These are phyloP conservation scores for Stylosanthes scabra DNA, from an alignment of 331 rosid species.

Conservation along the genomic window DNA sequence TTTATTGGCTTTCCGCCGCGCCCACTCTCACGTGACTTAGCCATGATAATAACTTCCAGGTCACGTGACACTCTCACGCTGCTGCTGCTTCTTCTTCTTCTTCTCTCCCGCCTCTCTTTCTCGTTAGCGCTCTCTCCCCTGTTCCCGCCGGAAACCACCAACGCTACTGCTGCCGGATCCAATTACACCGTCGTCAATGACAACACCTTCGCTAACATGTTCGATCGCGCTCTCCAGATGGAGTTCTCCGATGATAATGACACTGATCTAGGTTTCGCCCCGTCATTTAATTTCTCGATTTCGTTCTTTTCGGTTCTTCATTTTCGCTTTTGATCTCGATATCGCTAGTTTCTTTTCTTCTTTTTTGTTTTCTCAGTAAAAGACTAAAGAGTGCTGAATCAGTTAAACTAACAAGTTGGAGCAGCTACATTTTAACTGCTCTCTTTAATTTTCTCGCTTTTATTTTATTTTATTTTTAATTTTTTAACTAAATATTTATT, in stretches of 20 bases:
- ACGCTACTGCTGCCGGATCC: conserved; percentile 63
- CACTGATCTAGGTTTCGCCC: conserved; percentile 66
- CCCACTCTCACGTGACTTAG: not conserved
- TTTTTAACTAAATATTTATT: too few relatives aligned
- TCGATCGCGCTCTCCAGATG: conserved; percentile 90
- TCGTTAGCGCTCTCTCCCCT: conserved; percentile 53
- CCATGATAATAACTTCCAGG: not conserved
- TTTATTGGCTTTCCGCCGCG: not conserved
- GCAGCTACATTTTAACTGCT: not conserved
- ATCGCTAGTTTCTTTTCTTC: not conserved
- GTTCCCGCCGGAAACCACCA: conserved; percentile 44
- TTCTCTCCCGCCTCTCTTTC: conserved; percentile 40
- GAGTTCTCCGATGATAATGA: conserved; percentile 81
- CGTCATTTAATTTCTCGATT: conserved; percentile 31
- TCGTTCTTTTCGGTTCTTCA: conserved; percentile 12
- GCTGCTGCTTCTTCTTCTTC: not conserved
- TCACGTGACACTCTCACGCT: not conserved
- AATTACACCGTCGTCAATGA: conserved; percentile 5
- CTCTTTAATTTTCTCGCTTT: not conserved
- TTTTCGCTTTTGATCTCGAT: not conserved
- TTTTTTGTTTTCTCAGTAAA: too few relatives aligned
- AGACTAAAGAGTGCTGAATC: not conserved
- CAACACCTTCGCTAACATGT: conserved; percentile 78
- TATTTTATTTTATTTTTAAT: too few relatives aligned
- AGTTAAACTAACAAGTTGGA: not conserved